Evolutionary conservation across 345 rosid species (phyloP), one percentile per base, ranked within the genome.

Genomic region (Eucalyptus cladocalyx): DNA sequence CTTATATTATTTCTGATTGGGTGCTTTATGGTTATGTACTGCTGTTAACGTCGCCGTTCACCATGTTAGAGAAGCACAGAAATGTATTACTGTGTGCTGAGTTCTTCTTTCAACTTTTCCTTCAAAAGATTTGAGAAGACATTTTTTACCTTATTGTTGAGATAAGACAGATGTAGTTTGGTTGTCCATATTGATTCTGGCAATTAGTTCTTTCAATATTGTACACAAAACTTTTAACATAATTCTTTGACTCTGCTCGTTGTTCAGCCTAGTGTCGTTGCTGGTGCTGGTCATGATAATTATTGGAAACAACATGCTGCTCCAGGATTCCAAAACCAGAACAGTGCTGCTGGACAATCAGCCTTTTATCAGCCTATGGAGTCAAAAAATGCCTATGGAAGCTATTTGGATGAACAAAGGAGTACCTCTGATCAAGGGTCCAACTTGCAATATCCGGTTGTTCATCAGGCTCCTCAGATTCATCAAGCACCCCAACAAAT

Each of bases 371-470:
- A 94, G 88, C 94, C 95, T 90, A 87, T 92, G 89, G 97, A 96
- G 90, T 87, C 95, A 53, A 95, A 94, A 94, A 83, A 94, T 90
- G 89, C 93, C 32, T 95, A 92, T 91, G 94, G 94, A 89, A 95
- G 94, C 89, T 94, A 94, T 91, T 97, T 93, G 92, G 98, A 95
- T 89, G 99, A 93, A 62, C 97, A 95, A 91, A 93, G 92, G 91
- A 87, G 90, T 92, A 91, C 93, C 90, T 90, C 88, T 91, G 89
- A 95, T 91, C 99, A 96, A 93, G 96, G 89, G 86, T 87, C 91
- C 89, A 95, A 92, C 90, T 91, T 95, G 60, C 96, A 95, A 89
- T 91, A 94, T 93, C 93, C 93, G 87, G 86, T 88, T 80, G 91
- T 90, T 93, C 94, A 94, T 90, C 95, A 93, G 93, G 94, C 91